A percentile compares a stretch with the other conserved stretches of the same genome.
phyloP scores from a whole-genome alignment of 2,329 filamentous ascomycete genomes.

The Gremmenia infestans region DNA sequence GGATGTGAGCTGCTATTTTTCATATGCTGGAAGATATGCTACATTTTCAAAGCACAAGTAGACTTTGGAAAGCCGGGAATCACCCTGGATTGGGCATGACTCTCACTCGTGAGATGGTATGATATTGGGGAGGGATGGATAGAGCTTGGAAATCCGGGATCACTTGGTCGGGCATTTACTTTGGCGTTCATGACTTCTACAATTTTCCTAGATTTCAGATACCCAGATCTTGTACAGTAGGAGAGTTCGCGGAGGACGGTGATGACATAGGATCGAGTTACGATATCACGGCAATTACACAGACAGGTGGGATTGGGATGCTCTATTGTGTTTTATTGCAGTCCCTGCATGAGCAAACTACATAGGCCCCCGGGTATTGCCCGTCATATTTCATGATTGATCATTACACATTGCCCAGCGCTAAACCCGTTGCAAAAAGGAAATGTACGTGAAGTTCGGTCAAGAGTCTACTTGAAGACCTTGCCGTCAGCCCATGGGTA shows the following conservation, averaged over 20 bases:
- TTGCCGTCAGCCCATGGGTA: slow-evolving; percentile 88
- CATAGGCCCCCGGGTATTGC: slow-evolving; percentile 5
- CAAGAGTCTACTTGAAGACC: slow-evolving; percentile 88
- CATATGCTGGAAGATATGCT: background rate
- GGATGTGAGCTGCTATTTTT: background rate
- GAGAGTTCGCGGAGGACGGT: background rate
- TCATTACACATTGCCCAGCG: slow-evolving; percentile 19
- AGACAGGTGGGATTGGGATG: background rate
- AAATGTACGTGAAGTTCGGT: slow-evolving; percentile 4
- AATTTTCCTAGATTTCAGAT: slow-evolving; percentile 4
- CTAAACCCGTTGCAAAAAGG: slow-evolving; percentile 19
- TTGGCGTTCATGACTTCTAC: background rate
- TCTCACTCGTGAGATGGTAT: background rate
- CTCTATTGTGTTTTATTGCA: slow-evolving; percentile 8
- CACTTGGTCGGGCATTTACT: background rate
- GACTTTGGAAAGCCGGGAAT: too few species aligned
- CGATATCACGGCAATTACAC: background rate
- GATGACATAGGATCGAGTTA: background rate
- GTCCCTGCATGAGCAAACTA: slow-evolving; percentile 4
- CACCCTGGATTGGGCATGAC: background rate
- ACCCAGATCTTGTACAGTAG: slow-evolving; percentile 1
- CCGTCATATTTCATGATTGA: slow-evolving; percentile 13
- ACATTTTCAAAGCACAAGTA: background rate
- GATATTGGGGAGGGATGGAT: background rate
- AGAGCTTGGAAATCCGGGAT: background rate